Base-by-base conservation (phyloP, 352 stramenopile genomes). In the Phytopythium chamaehyphon region DNA sequence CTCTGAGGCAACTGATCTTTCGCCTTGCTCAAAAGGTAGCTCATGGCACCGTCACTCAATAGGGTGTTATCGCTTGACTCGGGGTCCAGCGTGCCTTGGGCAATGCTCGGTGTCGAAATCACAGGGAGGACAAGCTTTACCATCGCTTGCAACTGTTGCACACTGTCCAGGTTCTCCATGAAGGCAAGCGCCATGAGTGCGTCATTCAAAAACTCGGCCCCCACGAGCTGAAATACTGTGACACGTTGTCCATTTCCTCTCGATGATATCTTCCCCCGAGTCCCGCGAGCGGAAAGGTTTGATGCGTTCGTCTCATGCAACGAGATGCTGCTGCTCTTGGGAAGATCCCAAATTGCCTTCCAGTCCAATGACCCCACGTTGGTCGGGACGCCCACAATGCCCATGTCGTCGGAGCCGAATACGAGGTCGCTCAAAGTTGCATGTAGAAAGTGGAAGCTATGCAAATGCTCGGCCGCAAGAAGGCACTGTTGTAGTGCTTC, bases 361-460 rank as follows among this genome's bases (percentile, higher is more conserved):
- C 37, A 42, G 37, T 42, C 37, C 37, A 42, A 42, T n/a, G 15
- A 42, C 18, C 15, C 37, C 37, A 21, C 15, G 15, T 42, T n/a
- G 37, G n/a, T n/a, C 14, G 18, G 24, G 16, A 66, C 44, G 16
- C 67, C 46, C 19, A 66, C 56, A 7, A 24, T 40, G 19, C 64
- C 53, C 18, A 69, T 57, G 23, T 64, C 66, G n/a, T n/a, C n/a
- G n/a, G n/a, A n/a, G n/a, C n/a, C n/a, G 16, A 40, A 28, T 36
- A 74, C 57, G 18, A 86, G 64, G 9, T 62, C 60, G 1, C 59
- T 62, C n/a, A 89, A 44, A 16, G 86, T 46, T 6, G 60, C 53
- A 15, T 85, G 72, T 9, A 87, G 51, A 45, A 73, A 75, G 40
- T 86, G 76, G 48, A 89, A 87, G 21, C 73, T 74, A 19, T 71